phyloP scores from a whole-genome alignment of 2,329 filamentous ascomycete species.

The Periconia sp. region DNA sequence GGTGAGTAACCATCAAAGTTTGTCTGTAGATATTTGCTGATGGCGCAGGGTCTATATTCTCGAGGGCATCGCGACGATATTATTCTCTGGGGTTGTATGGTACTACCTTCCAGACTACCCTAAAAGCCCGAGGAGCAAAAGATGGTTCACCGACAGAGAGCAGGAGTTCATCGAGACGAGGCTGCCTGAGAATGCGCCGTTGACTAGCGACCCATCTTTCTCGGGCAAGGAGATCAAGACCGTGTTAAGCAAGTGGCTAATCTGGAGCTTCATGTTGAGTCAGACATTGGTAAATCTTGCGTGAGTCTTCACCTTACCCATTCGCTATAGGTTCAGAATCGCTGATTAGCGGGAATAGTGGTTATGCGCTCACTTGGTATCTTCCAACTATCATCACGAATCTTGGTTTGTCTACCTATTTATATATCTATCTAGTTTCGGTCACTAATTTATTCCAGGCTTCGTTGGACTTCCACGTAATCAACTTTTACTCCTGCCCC shows the following conservation, averaged over 20 bases:
- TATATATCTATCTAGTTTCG: too few species aligned
- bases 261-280: conserved; percentile 46
- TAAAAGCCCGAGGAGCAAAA: conserved; percentile 44
- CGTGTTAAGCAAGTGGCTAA: conserved; percentile 42
- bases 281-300: conserved; percentile 50
- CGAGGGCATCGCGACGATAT: conserved; percentile 51
- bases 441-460: too few species aligned
- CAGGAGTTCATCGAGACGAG: conserved; percentile 50
- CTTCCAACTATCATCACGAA: conserved; percentile 51
- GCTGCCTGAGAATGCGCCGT: conserved; percentile 47
- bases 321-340: too few species aligned
- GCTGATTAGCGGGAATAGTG: too few species aligned
- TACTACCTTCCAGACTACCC: conserved; percentile 54
- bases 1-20: too few species aligned
- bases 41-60: conserved; percentile 56
- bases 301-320: conserved; percentile 2
- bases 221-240: conserved; percentile 43
- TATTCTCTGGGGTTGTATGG: conserved; percentile 48
- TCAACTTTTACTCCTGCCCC: conserved; percentile 55
- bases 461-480: conserved; percentile 52
- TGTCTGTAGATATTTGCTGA: too few species aligned
- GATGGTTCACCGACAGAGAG: conserved; percentile 48
- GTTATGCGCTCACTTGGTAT: conserved; percentile 52
- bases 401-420: too few species aligned
- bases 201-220: conserved; percentile 47